Conservation (phyloP, 441 rosid species). For the Erysimum cheiri region DNA sequence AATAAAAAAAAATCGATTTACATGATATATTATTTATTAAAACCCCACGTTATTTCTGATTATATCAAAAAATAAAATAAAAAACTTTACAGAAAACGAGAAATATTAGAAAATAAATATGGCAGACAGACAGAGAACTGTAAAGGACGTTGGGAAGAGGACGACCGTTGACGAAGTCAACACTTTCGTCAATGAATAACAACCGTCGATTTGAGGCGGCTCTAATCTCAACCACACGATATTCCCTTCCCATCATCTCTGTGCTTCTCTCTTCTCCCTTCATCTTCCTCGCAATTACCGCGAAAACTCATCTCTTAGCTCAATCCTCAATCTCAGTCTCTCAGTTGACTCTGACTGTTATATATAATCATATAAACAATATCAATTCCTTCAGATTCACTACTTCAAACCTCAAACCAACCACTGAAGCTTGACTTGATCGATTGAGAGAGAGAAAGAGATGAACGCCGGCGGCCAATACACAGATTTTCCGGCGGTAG, state of each 20-base stretch:
- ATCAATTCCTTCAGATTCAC: conserved; percentile 28
- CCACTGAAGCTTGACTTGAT: conserved; percentile 36
- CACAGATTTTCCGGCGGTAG: conserved; percentile 73
- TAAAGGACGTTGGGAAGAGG: conserved; percentile 30
- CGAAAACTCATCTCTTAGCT: conserved; percentile 35
- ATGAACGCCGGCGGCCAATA: conserved; percentile 55
- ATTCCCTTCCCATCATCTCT: background rate
- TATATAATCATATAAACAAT: conserved; percentile 11
- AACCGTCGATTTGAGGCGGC: conserved; percentile 72
- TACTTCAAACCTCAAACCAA: conserved; percentile 11
- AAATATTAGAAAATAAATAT: background rate
- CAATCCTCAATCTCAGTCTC: conserved; percentile 26
- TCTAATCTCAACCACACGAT: conserved; percentile 54
- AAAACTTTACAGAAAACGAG: background rate
- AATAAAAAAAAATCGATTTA: too few species aligned
- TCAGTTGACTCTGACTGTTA: conserved; percentile 5
- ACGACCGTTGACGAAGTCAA: conserved; percentile 49
- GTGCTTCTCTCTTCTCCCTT: conserved; percentile 4
- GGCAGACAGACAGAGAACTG: conserved; percentile 24
- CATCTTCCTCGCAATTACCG: conserved; percentile 53
- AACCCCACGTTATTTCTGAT: conserved; percentile 20
- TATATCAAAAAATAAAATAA: background rate
- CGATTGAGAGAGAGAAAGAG: conserved; percentile 12
- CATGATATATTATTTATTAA: background rate
- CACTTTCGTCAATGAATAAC: background rate